Evolutionary conservation across 164 flowering plant species (phyloP), one percentile per base, ranked within the genome.

Genomic region (Magnolia changhungtana): DNA sequence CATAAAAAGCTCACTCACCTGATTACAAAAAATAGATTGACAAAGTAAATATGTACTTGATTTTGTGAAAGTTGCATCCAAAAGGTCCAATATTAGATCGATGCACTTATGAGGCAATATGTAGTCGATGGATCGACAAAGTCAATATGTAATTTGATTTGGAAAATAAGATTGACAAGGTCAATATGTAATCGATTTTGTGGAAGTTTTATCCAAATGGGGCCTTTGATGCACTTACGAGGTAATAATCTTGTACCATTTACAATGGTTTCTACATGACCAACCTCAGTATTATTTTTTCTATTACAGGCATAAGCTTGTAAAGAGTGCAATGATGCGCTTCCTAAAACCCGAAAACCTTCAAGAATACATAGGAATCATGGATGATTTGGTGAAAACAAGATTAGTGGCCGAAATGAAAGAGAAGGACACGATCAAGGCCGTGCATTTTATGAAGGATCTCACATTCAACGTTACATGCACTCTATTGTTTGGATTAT

Each of bases 341-440:
- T 81, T 81, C 68, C 68, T 81, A 11, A 81, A 73, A 63, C 83
- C 80, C 4, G 83, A 77, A 50, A 81, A 73, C 75, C 78, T 81
- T 71, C 80, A 68, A 71, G 61, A 63, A 16, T 75, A 71, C 66
- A 24, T 78, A 24, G 71, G 65, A 49, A 50, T 45, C 27, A 74
- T 80, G 72, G 80, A 77, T n/a, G 75, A 67, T 4, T 51, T 77
- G 72, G 29, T 81, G 14, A 78, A 16, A 72, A 69, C 24, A 50
- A 13, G 13, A 71, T 24, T 13, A 76, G 13, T 9, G 61, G 23
- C 16, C 1, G 29, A 3, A 27, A 78, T 72, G 72, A 59, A 67
- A 69, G 80, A 74, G 11, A 75, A 71, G 63, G 80, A 75, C 11
- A 74, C 27, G 9, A 63, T 75, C 3, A 61, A 49, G 24, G 72